Evolutionary conservation across 2,329 filamentous ascomycete species (phyloP), one percentile per base, ranked within the genome.

Genomic region (Phyllosticta capitalensis): DNA sequence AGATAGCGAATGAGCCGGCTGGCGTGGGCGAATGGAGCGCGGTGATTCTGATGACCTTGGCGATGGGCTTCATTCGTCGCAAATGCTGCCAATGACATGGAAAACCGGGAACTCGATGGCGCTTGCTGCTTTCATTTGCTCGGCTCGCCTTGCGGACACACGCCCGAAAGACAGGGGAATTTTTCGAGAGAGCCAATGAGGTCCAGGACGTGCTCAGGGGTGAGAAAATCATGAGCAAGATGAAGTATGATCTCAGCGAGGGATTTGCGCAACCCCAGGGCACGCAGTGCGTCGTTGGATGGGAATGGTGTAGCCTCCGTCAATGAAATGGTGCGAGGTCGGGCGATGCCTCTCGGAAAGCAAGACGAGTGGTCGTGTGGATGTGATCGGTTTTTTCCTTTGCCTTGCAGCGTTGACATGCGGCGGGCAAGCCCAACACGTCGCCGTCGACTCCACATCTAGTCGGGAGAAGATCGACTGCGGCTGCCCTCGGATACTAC

Each of bases 221-320:
- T 51, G 53, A 30, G 48, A 24, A 54, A 60, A 60, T 60, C 58
- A 56, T 59, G 52, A 52, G 50, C 52, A 54, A 55, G 52, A 59
- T 59, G 52, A 19, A 33, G 26, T 51, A 45, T 20, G 38, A 52
- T 52, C 38, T 54, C 52, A 10, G 17, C 57, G 52, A 55, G 52
- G 57, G 54, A 54, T 38, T 7, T 49, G 56, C 30, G 30, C 30
- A 38, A 38, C 30, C 30, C 30, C 30, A 38, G 30, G 9, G 17
- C 30, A 38, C 30, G 30, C 30, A 38, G 30, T 38, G 30, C 30
- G 7, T 38, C 30, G 49, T n/a, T 51, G n/a, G 49, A 20, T 20
- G 49, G 48, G 19, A 22, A 22, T 51, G 21, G 21, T 51, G 49
- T 9, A 21, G 49, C n/a, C 21, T 51, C 49, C 49, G 19, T 51